Evolutionary conservation across 306 rosid genomes (phyloP).

Genomic region (Rosa chinensis): DNA sequence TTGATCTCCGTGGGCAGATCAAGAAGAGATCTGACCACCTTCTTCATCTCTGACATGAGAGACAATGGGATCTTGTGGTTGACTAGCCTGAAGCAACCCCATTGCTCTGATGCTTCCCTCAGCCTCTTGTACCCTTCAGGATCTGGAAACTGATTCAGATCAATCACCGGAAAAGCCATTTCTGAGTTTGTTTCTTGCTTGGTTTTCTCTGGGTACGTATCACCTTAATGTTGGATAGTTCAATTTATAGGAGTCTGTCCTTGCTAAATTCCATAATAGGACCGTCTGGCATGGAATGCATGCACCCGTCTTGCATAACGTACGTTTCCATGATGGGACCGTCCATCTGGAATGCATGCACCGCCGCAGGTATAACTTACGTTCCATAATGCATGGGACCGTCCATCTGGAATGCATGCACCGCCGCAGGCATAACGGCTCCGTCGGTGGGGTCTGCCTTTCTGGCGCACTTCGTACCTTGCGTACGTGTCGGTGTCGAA

Average conservation of each 20-base stretch:
- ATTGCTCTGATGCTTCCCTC: conserved; percentile 55
- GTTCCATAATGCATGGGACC: too few relatives aligned
- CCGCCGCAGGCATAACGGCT: too few relatives aligned
- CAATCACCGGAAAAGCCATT: conserved; percentile 40
- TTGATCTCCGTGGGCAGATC: conserved; percentile 61
- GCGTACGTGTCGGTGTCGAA: too few relatives aligned
- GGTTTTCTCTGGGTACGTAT: background rate
- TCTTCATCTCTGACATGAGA: conserved; percentile 56
- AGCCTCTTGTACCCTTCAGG: conserved; percentile 33
- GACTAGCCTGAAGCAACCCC: conserved; percentile 63
- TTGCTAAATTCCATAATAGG: too few relatives aligned
- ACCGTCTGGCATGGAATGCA: too few relatives aligned
- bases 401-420: too few relatives aligned
- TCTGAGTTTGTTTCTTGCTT: background rate
- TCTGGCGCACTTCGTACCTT: too few relatives aligned
- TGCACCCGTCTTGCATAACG: too few relatives aligned
- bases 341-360: too few relatives aligned
- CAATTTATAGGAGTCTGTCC: background rate
- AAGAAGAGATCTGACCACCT: conserved; percentile 33
- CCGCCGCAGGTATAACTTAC: too few relatives aligned
- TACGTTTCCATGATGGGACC: too few relatives aligned
- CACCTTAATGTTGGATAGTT: background rate
- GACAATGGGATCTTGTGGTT: conserved; percentile 43
- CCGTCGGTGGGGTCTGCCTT: too few relatives aligned
- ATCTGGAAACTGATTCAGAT: conserved; percentile 32